A percentile compares a stretch with the other conserved stretches of the same genome.
Conservation (phyloP, 1,284 basidiomycete genomes). For the Butyriboletus pseudospeciosus region DNA sequence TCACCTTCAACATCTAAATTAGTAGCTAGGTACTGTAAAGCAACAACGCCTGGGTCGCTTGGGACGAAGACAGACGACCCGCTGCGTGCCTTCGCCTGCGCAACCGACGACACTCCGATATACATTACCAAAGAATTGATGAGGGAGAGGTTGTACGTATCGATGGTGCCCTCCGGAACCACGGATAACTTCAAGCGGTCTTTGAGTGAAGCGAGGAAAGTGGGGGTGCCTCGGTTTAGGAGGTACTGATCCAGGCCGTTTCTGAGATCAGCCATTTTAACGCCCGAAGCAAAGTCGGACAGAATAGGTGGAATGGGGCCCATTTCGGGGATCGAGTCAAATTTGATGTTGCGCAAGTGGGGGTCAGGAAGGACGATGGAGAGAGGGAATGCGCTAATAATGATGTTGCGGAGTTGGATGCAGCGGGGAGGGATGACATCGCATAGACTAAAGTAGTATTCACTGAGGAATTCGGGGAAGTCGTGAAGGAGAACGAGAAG, state of each 20-base stretch:
- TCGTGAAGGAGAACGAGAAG: constrained; percentile 95
- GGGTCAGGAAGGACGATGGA: constrained; percentile 84
- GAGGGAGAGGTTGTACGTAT: constrained; percentile 83
- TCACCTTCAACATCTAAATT: constrained; percentile 89
- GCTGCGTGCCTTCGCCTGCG: constrained; percentile 76
- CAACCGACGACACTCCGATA: constrained; percentile 85
- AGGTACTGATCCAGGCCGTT: constrained; percentile 80
- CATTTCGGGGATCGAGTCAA: constrained; percentile 80
- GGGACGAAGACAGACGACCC: constrained; percentile 76
- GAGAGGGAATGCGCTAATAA: constrained; percentile 96
- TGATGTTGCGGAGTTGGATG: constrained; percentile 95
- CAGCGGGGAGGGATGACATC: constrained; percentile 90
- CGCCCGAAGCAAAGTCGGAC: constrained; percentile 81
- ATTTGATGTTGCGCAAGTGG: constrained; percentile 65
- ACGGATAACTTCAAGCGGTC: constrained; percentile 65
- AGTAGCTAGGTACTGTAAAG: constrained; percentile 76
- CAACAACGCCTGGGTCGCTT: constrained; percentile 76
- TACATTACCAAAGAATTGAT: constrained; percentile 95
- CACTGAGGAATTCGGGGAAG: constrained; percentile 97
- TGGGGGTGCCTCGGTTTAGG: constrained; percentile 60
- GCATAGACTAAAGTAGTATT: constrained; percentile 94
- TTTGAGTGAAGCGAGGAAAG: constrained; percentile 76
- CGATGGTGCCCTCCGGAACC: constrained; percentile 47
- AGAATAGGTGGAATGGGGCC: constrained; percentile 85
- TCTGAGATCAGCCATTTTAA: constrained; percentile 77